Base-by-base conservation (phyloP, 2,329 filamentous ascomycete genomes). In the Ceratocystis albifundus region DNA sequence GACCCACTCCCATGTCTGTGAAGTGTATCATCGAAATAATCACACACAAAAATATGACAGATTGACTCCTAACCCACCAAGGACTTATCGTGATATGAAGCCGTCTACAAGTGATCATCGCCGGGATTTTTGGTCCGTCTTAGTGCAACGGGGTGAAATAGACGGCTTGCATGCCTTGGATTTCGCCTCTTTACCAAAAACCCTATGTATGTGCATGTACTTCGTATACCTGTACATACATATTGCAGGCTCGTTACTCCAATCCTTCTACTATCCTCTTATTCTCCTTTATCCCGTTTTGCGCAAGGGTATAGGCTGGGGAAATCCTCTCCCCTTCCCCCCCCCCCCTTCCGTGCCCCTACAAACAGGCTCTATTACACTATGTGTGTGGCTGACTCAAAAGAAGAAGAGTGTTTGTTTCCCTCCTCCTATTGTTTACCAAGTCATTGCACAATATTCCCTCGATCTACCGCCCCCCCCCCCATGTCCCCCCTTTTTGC, bases 241-340 rank as follows among this genome's bases (percentile, higher is more conserved):
- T 36, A 36, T n/a, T 30, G n/a, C 4, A n/a, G 28, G 17, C 55
- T 22, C 32, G 48, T 28, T 57, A 3, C 22, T 28, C 53, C 25
- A 5, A 10, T 25, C 22, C 53, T 30, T 17, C 48, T 44, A 57
- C 53, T 10, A 10, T 45, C 22, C 17, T 62, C 22, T 15, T 48
- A 62, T 62, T 62, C 61, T 48, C 61, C 61, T 62, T 59, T 32
- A 17, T 32, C 45, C 61, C 61, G 36, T 62, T 48, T 46, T 10
- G 36, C 36, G 45, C 61, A 62, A 25, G 61, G 36, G 15, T 17
- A 44, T 17, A 7, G n/a, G 15, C n/a, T 6, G 28, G 45, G 22
- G 55, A 22, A 36, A 59, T 22, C 17, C 6, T 20, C 12, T n/a
- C 12, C 5, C 6, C 30, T 12, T 3, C 12, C 8, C 20, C 46